phyloP scores from a whole-genome alignment of 192 early-diverging fungal genomes.

The Piromyces finnis region DNA sequence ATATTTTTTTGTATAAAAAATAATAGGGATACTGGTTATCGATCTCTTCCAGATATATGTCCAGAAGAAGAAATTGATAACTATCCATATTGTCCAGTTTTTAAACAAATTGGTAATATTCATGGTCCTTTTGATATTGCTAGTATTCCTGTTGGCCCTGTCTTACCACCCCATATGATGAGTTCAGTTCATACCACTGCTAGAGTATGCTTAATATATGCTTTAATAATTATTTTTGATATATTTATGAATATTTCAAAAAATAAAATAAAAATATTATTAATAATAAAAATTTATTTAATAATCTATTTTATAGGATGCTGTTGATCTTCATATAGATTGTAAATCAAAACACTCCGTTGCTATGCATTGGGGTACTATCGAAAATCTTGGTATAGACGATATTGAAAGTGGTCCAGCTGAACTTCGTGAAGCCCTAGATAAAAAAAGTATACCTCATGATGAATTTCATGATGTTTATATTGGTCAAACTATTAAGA shows the following conservation, averaged over 20 bases:
- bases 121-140: slow-evolving; percentile 53
- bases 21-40: slow-evolving; percentile 59
- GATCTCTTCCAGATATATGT: slow-evolving; percentile 20
- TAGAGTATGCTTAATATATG: too few relatives aligned
- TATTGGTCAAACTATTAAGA: background rate
- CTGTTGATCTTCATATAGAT: slow-evolving; percentile 61
- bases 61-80: slow-evolving; percentile 14
- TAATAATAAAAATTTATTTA: too few relatives aligned
- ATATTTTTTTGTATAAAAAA: too few relatives aligned
- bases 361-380: slow-evolving; percentile 55
- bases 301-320: too few relatives aligned
- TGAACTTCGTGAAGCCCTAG: background rate
- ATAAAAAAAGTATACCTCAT: background rate
- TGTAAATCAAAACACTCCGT: slow-evolving; percentile 40
- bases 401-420: background rate
- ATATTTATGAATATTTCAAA: too few relatives aligned
- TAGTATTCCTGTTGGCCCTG: slow-evolving; percentile 74
- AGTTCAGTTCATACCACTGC: background rate
- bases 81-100: slow-evolving; percentile 57
- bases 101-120: slow-evolving; percentile 59
- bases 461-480: background rate
- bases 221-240: too few relatives aligned
- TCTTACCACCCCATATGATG: slow-evolving; percentile 9
- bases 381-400: background rate
- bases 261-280: too few relatives aligned